phyloP scores from a whole-genome alignment of 306 rosid genomes.

The Trifolium repens region DNA sequence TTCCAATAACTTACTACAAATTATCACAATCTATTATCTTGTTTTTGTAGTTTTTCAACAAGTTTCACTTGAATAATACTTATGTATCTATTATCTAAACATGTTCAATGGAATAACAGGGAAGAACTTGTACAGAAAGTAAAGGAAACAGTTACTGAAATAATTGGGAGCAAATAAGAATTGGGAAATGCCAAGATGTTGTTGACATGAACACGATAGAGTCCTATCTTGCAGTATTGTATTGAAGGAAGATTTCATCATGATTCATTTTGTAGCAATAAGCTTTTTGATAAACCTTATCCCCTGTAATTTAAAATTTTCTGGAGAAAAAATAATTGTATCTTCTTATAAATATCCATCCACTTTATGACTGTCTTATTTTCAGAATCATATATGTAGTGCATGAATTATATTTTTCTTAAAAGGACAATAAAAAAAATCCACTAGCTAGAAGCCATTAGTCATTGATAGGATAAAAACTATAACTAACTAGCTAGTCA shows the following conservation, averaged over 20 bases:
- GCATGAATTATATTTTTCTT: too few relatives aligned
- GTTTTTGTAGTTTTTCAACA: background rate
- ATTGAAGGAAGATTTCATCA: slow-evolving; percentile 44
- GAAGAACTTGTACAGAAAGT: slow-evolving; percentile 64
- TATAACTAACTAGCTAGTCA: too few relatives aligned
- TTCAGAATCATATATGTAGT: slow-evolving; percentile 4
- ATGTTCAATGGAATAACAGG: slow-evolving; percentile 57
- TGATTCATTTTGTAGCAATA: slow-evolving; percentile 48
- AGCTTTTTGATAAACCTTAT: slow-evolving; percentile 45
- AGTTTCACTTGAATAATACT: background rate
- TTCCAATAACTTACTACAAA: background rate
- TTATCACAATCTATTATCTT: background rate
- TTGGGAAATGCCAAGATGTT: slow-evolving; percentile 43
- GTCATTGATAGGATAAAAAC: too few relatives aligned
- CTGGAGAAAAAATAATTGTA: slow-evolving; percentile 39
- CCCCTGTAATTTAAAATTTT: slow-evolving; percentile 49
- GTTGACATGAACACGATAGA: slow-evolving; percentile 33
- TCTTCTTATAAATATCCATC: slow-evolving; percentile 37
- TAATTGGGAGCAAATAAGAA: slow-evolving; percentile 72
- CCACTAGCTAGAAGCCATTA: too few relatives aligned
- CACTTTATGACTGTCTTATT: slow-evolving; percentile 38
- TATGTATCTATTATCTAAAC: slow-evolving; percentile 11
- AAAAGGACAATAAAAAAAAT: too few relatives aligned
- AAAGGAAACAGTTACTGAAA: slow-evolving; percentile 63
- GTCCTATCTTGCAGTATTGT: slow-evolving; percentile 51